Conservation (phyloP, 1,284 basidiomycete species). For the Sutorius eximius region DNA sequence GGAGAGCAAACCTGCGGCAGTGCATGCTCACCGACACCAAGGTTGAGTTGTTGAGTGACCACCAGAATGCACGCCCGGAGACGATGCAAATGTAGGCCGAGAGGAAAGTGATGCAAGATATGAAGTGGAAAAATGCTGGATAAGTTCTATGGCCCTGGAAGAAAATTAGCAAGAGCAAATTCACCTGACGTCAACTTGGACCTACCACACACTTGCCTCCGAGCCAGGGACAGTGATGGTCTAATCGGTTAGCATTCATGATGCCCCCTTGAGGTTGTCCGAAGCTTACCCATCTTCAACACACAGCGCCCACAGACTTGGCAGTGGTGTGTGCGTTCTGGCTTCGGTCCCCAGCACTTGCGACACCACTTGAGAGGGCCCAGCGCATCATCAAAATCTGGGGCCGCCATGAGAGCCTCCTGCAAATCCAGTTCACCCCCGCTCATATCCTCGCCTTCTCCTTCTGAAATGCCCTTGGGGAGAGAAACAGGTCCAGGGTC, state of each 20-base stretch:
- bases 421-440: slow-evolving; percentile 53
- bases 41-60: slow-evolving; percentile 65
- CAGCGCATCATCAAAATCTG: slow-evolving; percentile 48
- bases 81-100: slow-evolving; percentile 62
- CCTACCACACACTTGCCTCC: slow-evolving; percentile 76
- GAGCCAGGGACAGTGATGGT: slow-evolving; percentile 91
- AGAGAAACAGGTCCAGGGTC: slow-evolving; percentile 68
- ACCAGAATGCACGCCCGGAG: slow-evolving; percentile 58
- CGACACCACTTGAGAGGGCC: slow-evolving; percentile 69
- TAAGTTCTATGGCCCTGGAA: slow-evolving; percentile 80
- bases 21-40: slow-evolving; percentile 48
- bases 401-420: slow-evolving; percentile 57
- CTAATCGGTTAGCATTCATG: slow-evolving; percentile 39
- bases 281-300: slow-evolving; percentile 75
- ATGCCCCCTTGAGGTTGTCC: not conserved
- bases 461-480: slow-evolving; percentile 33
- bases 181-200: slow-evolving; percentile 11
- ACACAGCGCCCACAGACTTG: slow-evolving; percentile 76
- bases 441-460: slow-evolving; percentile 28
- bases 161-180: slow-evolving; percentile 1
- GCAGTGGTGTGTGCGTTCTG: slow-evolving; percentile 85
- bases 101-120: slow-evolving; percentile 66
- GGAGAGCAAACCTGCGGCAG: not conserved
- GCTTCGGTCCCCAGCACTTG: slow-evolving; percentile 76
- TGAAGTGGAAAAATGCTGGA: slow-evolving; percentile 83